phyloP scores from a whole-genome alignment of 1,284 basidiomycete genomes.

The Austroboletus niveus region DNA sequence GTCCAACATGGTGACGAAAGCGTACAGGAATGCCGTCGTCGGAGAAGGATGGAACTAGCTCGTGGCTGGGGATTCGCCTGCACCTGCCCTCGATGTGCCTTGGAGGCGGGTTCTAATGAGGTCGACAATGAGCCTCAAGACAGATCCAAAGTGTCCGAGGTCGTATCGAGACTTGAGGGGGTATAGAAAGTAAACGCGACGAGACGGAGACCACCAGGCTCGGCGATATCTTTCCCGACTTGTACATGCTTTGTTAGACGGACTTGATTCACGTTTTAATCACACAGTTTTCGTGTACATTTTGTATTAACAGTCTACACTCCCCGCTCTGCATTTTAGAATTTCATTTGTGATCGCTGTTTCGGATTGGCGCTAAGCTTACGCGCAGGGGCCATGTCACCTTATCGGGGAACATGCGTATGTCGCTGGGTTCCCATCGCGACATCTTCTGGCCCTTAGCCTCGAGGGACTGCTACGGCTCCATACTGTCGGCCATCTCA shows the following conservation, averaged over 20 bases:
- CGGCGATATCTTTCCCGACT: not conserved
- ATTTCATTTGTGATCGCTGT: not conserved
- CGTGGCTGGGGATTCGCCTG: conserved; percentile 80
- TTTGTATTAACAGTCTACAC: not conserved
- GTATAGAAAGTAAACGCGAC: conserved; percentile 9
- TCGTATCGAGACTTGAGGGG: conserved; percentile 41
- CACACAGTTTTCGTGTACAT: conserved; percentile 1
- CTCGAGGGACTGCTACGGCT: not conserved
- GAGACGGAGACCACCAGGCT: not conserved
- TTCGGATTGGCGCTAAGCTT: not conserved
- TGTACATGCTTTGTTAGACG: not conserved
- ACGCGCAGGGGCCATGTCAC: conserved; percentile 1
- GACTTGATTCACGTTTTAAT: not conserved
- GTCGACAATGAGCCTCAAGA: conserved; percentile 45
- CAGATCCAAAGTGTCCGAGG: conserved; percentile 56
- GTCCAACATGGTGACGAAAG: conserved; percentile 52
- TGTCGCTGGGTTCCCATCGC: conserved; percentile 19
- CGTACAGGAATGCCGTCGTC: conserved; percentile 50
- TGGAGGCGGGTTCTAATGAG: conserved; percentile 46
- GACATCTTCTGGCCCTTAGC: conserved; percentile 1
- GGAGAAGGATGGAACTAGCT: conserved; percentile 70
- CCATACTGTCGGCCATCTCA: not conserved
- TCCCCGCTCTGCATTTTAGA: conserved; percentile 2
- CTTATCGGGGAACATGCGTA: not conserved
- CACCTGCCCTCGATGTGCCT: conserved; percentile 58